Percentiles rank a stretch among this genome's conserved stretches.
These are phyloP conservation scores for Colletotrichum horii DNA, from an alignment of 2,329 filamentous ascomycete genomes.

Conservation along the genomic window DNA sequence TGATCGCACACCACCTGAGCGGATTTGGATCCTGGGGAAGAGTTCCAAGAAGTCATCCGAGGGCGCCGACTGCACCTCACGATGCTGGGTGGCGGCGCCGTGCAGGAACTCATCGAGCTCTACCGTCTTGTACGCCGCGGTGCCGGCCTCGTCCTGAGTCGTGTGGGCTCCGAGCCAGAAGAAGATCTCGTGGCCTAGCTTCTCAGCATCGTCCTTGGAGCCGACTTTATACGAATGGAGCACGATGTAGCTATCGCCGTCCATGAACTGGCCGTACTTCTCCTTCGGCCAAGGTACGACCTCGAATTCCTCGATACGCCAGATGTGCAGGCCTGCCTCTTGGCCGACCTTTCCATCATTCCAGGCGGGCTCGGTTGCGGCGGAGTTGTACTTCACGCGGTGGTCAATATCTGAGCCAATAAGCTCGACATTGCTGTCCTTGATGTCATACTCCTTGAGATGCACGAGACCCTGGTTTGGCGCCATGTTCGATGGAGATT, in stretches of 20 bases:
- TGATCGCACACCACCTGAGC: conserved; percentile 63
- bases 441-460: conserved; percentile 68
- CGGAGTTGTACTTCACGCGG: conserved; percentile 71
- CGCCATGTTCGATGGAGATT: conserved; percentile 50
- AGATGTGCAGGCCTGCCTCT: conserved; percentile 61
- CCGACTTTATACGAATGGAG: conserved; percentile 63
- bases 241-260: conserved; percentile 73
- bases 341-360: conserved; percentile 61
- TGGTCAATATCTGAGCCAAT: conserved; percentile 70
- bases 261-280: conserved; percentile 65
- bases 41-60: conserved; percentile 65
- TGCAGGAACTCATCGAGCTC: conserved; percentile 72
- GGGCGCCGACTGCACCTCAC: conserved; percentile 64
- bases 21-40: conserved; percentile 66
- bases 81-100: conserved; percentile 67
- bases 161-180: conserved; percentile 73
- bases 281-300: conserved; percentile 65
- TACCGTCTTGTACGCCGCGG: conserved; percentile 73
- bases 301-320: conserved; percentile 72
- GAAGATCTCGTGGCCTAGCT: conserved; percentile 68
- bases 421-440: conserved; percentile 71
- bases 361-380: conserved; percentile 70
- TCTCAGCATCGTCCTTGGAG: conserved; percentile 43
- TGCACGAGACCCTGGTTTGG: conserved; percentile 68
- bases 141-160: conserved; percentile 71